Conservation (phyloP, 1,139 yeast genomes). For the Debaryomyces psychrophilus region DNA sequence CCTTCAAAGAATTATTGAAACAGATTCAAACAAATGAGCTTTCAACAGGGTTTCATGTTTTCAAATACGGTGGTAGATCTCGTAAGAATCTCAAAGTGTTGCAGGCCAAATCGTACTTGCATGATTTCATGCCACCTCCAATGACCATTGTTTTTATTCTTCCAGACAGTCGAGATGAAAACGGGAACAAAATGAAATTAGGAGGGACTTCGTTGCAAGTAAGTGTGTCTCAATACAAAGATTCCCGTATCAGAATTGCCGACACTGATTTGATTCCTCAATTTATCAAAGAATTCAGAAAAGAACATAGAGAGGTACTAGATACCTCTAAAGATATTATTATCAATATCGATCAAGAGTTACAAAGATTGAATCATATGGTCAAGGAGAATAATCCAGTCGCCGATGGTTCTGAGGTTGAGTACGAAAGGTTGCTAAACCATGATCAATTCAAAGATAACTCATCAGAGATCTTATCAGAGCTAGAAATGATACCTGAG, state of each 20-base stretch:
- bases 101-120: constrained; percentile 41
- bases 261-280: constrained; percentile 7
- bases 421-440: constrained; percentile 19
- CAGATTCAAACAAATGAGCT: constrained; percentile 13
- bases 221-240: not conserved
- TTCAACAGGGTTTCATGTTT: constrained; percentile 45
- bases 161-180: constrained; percentile 20
- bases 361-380: constrained; percentile 14
- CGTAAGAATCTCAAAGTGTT: constrained; percentile 29
- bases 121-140: constrained; percentile 52
- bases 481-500: constrained; percentile 11
- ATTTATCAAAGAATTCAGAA: constrained; percentile 5
- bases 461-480: constrained; percentile 19
- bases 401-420: not conserved
- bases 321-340: constrained; percentile 9
- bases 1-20: constrained; percentile 12
- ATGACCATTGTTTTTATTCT: constrained; percentile 36
- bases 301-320: constrained; percentile 5
- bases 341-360: constrained; percentile 17
- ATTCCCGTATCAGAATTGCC: not conserved
- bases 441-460: constrained; percentile 28
- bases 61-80: constrained; percentile 35
- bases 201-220: constrained; percentile 16
- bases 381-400: constrained; percentile 7
- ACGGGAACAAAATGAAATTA: constrained; percentile 1